Percentiles rank a stretch among this genome's conserved stretches.
phyloP scores from a whole-genome alignment of 2,329 filamentous ascomycete genomes.

The Fusarium neocosmosporiellum region DNA sequence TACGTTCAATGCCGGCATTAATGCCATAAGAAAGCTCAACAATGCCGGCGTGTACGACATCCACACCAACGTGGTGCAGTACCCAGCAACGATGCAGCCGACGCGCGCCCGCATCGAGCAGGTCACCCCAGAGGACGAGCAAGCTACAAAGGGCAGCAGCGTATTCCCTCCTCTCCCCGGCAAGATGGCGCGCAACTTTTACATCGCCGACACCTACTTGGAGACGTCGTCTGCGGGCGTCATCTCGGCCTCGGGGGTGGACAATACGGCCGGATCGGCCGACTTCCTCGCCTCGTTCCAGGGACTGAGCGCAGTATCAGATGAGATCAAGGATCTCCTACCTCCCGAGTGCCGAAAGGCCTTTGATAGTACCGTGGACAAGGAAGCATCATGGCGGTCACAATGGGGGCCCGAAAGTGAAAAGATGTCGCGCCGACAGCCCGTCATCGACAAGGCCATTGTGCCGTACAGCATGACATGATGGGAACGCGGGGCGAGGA shows the following conservation, averaged over 20 bases:
- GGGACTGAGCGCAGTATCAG: constrained; percentile 72
- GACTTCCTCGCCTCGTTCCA: constrained; percentile 65
- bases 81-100: constrained; percentile 88
- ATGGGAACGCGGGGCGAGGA: neutral
- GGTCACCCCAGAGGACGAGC: constrained; percentile 60
- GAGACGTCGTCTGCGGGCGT: constrained; percentile 63
- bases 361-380: constrained; percentile 73
- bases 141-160: constrained; percentile 44
- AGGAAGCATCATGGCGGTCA: constrained; percentile 78
- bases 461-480: constrained; percentile 65
- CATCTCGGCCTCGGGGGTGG: constrained; percentile 55
- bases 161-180: constrained; percentile 61
- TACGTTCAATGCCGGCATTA: constrained; percentile 83
- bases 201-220: constrained; percentile 65
- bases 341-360: constrained; percentile 77
- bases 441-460: constrained; percentile 72
- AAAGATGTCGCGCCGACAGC: constrained; percentile 63
- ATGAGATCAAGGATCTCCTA: constrained; percentile 74
- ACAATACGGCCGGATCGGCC: constrained; percentile 55
- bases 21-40: constrained; percentile 74
- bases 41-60: constrained; percentile 87
- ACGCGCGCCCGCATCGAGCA: constrained; percentile 87
- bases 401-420: constrained; percentile 78
- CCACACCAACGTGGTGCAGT: constrained; percentile 93
- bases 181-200: constrained; percentile 66